Conservation (phyloP, 306 rosid species). For the Macrotyloma uniflorum region DNA sequence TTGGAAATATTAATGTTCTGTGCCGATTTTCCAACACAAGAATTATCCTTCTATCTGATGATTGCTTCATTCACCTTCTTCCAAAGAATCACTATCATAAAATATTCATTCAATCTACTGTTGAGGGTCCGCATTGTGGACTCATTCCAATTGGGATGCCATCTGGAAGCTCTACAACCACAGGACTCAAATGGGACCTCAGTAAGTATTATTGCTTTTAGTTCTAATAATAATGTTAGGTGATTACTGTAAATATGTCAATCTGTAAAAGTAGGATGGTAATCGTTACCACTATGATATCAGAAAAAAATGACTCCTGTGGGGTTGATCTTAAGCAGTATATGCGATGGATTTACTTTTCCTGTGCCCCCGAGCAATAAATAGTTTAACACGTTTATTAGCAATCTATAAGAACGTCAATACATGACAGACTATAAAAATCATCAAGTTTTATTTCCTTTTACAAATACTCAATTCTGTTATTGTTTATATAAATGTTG, state of each 20-base stretch:
- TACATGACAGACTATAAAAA: not conserved
- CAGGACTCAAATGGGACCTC: constrained; percentile 92
- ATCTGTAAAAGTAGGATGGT: not conserved
- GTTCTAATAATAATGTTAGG: not conserved
- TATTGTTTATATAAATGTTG: constrained; percentile 15
- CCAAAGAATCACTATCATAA: constrained; percentile 70
- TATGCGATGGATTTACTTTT: constrained; percentile 6
- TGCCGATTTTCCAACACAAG: constrained; percentile 68
- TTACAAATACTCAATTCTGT: not conserved
- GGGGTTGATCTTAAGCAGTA: constrained; percentile 1
- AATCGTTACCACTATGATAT: constrained; percentile 1
- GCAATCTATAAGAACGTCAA: constrained; percentile 14
- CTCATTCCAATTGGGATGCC: constrained; percentile 87
- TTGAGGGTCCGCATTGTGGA: constrained; percentile 97
- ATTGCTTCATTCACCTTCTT: constrained; percentile 86
- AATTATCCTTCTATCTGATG: constrained; percentile 80
- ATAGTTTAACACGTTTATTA: not conserved
- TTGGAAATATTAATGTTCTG: constrained; percentile 88
- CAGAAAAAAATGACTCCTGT: not conserved
- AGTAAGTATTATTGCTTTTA: constrained; percentile 63
- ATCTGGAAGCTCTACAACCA: constrained; percentile 81
- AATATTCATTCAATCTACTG: constrained; percentile 69
- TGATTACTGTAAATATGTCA: constrained; percentile 13
- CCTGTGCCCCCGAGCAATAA: not conserved
- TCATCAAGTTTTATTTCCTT: not conserved